Conservation (phyloP, 2,329 filamentous ascomycete genomes). For the Whalleya microplaca region DNA sequence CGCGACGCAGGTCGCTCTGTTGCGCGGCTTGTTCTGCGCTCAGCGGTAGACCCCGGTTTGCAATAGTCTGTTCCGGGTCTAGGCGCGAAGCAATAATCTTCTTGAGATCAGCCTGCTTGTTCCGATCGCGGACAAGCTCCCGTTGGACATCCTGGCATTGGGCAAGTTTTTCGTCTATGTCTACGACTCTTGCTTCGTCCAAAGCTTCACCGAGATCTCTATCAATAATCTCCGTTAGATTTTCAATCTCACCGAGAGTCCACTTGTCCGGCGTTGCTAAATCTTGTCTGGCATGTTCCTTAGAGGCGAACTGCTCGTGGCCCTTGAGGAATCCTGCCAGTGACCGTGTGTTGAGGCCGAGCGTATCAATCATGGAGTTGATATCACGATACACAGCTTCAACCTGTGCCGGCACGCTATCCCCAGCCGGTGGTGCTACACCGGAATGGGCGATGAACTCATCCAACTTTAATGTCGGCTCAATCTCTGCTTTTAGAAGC, state of each 20-base stretch:
- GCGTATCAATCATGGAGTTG: slow-evolving; percentile 91
- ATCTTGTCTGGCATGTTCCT: slow-evolving; percentile 65
- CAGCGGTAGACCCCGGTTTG: slow-evolving; percentile 72
- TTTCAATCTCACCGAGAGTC: slow-evolving; percentile 75
- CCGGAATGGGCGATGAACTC: slow-evolving; percentile 69
- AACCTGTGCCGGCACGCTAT: slow-evolving; percentile 64
- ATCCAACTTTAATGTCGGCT: slow-evolving; percentile 65
- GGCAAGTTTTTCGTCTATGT: slow-evolving; percentile 70
- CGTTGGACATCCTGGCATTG: slow-evolving; percentile 69
- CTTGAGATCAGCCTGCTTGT: slow-evolving; percentile 77
- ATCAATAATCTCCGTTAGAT: slow-evolving; percentile 67
- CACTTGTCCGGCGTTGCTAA: slow-evolving; percentile 72
- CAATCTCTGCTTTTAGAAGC: slow-evolving; percentile 62
- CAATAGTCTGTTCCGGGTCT: slow-evolving; percentile 69
- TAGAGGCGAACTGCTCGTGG: slow-evolving; percentile 60
- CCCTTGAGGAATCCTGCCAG: slow-evolving; percentile 69
- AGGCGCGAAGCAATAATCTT: slow-evolving; percentile 72
- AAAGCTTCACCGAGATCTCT: slow-evolving; percentile 66
- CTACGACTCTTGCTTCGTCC: slow-evolving; percentile 68
- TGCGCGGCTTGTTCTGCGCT: slow-evolving; percentile 81
- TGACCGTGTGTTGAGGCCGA: slow-evolving; percentile 79
- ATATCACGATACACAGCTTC: slow-evolving; percentile 77
- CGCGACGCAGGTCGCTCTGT: slow-evolving; percentile 79
- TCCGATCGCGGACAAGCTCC: slow-evolving; percentile 72
- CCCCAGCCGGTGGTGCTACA: slow-evolving; percentile 54